phyloP scores from a whole-genome alignment of 306 rosid genomes.

The Ormosia emarginata region DNA sequence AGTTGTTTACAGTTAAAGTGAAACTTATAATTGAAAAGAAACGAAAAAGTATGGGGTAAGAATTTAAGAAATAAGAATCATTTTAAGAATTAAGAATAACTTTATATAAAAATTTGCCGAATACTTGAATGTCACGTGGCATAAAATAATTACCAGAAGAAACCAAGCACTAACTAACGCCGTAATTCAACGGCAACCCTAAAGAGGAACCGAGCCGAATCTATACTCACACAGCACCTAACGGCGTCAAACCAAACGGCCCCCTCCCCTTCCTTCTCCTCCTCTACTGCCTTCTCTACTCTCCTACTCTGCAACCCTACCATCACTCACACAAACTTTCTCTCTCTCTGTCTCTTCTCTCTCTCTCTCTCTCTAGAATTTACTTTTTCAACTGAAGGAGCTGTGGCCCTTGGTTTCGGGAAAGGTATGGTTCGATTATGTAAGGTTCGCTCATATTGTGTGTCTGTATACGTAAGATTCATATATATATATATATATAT shows the following conservation, averaged over 20 bases:
- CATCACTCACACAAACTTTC: background rate
- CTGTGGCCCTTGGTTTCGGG: background rate
- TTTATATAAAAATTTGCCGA: background rate
- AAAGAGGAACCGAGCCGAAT: no score
- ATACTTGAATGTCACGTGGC: background rate
- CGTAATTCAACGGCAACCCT: background rate
- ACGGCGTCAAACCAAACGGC: background rate
- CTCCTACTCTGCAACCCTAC: background rate
- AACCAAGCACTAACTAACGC: background rate
- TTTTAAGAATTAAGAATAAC: no score
- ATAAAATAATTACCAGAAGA: background rate
- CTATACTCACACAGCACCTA: background rate
- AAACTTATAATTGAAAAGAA: no score
- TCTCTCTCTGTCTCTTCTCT: background rate
- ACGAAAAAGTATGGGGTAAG: no score
- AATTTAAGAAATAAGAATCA: no score
- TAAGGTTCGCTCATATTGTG: background rate
- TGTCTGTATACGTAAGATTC: no score
- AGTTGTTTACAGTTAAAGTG: no score
- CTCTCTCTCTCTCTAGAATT: background rate
- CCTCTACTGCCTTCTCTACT: background rate
- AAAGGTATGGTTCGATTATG: background rate
- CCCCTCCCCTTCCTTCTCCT: background rate
- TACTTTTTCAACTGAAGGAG: background rate
- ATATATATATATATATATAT: no score